A percentile compares a stretch with the other conserved stretches of the same genome.
These are phyloP conservation scores for Musa itinerans DNA, from an alignment of 176 grass and related monocot species.

Conservation along the genomic window DNA sequence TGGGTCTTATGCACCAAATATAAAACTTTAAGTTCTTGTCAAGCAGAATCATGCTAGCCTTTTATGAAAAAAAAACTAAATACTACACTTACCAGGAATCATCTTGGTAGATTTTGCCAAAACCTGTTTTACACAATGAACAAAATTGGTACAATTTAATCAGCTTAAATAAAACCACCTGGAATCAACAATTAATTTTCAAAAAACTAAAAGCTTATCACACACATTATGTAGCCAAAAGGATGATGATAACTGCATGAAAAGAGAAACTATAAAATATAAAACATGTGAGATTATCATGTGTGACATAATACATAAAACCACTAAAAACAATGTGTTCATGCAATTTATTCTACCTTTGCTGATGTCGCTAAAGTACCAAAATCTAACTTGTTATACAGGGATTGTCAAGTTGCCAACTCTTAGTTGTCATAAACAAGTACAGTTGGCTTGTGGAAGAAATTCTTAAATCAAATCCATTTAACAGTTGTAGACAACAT, in stretches of 20 bases:
- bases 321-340: no score
- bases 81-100: constrained; percentile 72
- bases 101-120: constrained; percentile 98
- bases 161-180: background rate
- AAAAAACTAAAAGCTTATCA: background rate
- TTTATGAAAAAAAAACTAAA: background rate
- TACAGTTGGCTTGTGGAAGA: no score
- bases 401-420: no score
- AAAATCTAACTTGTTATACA: no score
- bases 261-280: background rate
- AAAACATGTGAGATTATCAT: no score
- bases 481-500: no score
- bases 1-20: background rate
- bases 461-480: no score
- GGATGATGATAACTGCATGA: background rate
- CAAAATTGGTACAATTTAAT: background rate
- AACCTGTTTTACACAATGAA: constrained; percentile 45
- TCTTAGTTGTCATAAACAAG: no score
- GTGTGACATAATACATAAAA: no score
- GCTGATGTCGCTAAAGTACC: no score
- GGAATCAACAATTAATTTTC: background rate
- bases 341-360: no score
- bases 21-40: background rate
- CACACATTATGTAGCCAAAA: background rate
- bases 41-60: background rate